A percentile compares a stretch with the other conserved stretches of the same genome.
phyloP scores from a whole-genome alignment of 2,329 filamentous ascomycete species.

The Zymoseptoria tritici region DNA sequence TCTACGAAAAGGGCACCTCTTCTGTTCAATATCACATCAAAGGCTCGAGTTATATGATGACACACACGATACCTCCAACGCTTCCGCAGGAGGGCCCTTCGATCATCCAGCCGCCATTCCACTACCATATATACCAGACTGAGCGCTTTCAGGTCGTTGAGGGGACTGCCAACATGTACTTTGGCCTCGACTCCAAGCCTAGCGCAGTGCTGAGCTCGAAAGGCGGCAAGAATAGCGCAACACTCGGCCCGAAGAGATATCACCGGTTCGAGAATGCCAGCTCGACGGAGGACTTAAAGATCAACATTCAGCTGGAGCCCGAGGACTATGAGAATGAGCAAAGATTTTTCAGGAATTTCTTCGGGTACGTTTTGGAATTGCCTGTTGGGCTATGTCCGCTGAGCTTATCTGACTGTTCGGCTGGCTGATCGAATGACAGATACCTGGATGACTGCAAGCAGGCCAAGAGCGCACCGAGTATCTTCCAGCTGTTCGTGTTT shows the following conservation, averaged over 20 bases:
- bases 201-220: constrained; percentile 4
- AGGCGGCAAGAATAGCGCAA: constrained; percentile 3
- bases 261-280: constrained; percentile 18
- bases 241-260: constrained; percentile 13
- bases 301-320: constrained; percentile 16
- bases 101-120: constrained; percentile 18
- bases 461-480: constrained; percentile 8
- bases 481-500: constrained; percentile 19
- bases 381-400: too few species aligned
- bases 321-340: constrained; percentile 19
- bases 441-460: constrained; percentile 17
- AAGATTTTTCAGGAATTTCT: constrained; percentile 18
- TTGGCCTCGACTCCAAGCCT: constrained; percentile 13
- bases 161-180: constrained; percentile 16
- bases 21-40: constrained; percentile 17
- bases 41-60: constrained; percentile 17
- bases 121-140: constrained; percentile 20
- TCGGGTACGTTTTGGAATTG: neutral
- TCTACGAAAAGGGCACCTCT: constrained; percentile 17
- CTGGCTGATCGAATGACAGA: neutral
- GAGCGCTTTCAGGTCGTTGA: constrained; percentile 15
- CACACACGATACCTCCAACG: constrained; percentile 15
- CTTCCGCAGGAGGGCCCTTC: constrained; percentile 13
- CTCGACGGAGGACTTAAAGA: constrained; percentile 9
- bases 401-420: too few species aligned